Evolutionary conservation across 2,329 filamentous ascomycete species (phyloP), one percentile per base, ranked within the genome.

Genomic region (Aspergillus viridinutans): DNA sequence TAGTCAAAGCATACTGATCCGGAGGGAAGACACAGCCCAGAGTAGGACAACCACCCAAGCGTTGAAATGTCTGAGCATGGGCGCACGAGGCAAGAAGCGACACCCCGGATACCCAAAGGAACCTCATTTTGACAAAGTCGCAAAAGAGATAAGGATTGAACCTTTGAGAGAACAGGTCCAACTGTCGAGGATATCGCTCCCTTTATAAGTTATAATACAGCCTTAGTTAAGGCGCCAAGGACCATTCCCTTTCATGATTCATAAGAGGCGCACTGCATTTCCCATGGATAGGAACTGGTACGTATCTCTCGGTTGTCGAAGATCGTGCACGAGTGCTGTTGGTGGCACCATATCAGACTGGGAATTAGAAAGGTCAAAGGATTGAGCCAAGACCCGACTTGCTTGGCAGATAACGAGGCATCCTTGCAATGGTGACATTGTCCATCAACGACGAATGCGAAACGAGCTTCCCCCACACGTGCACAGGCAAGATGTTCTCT

Each of bases 1-100:
- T 35, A 35, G 32, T 35, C 32, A 25, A 20, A 49, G 58, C 78
- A 65, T 72, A 80, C 79, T 84, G 81, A 62, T 85, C 82, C 21
- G 83, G 83, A 50, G 83, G 83, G 55, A 84, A 80, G 56, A 85
- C 76, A 60, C 80, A 82, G 67, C 82, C 83, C 54, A 85, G 70
- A 4, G 76, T 79, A 32, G 83, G 83, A 66, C 83, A 85, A 54
- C 79, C 75, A 60, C 81, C 81, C 28, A 84, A 72, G 55, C 82
- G 76, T 65, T 81, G 81, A 67, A 80, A 83, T n/a, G 80, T 81
- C 70, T 84, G 81, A 38, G 80, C 80, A 55, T 69, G 59, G 50
- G 62, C 58, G 35, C 64, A 60, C 38, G 64, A 64, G 45, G 64
- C 57, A 50, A 72, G 62, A 28, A 69, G 60, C n/a, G 67, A 64